Evolutionary conservation across 129 eudicot genomes (phyloP).

Genomic region (Saussurea involucrata): DNA sequence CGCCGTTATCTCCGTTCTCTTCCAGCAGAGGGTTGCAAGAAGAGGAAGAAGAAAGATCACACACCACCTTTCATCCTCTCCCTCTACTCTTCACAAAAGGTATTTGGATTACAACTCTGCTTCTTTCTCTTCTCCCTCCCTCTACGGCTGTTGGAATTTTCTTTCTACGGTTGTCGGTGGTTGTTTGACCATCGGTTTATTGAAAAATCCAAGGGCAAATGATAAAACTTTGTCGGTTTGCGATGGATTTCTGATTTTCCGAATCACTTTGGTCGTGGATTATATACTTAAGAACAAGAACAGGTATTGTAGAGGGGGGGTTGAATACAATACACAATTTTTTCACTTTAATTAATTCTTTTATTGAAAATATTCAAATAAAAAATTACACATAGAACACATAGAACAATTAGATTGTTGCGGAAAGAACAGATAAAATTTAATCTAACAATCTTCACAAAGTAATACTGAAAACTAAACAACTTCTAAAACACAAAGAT

Average conservation of each 20-base stretch:
- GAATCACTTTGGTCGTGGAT: background rate
- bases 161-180: background rate
- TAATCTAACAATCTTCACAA: too few species aligned
- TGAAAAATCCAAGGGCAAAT: background rate
- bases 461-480: too few species aligned
- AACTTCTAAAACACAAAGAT: too few species aligned
- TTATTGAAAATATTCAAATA: too few species aligned
- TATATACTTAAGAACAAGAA: background rate
- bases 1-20: constrained; percentile 30
- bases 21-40: constrained; percentile 24
- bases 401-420: too few species aligned
- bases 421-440: too few species aligned
- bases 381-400: too few species aligned
- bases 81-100: constrained; percentile 24
- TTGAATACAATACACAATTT: too few species aligned
- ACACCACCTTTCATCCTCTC: background rate
- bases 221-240: background rate
- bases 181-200: too few species aligned
- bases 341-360: too few species aligned
- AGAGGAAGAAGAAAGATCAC: constrained; percentile 1
- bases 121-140: background rate
- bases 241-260: background rate
- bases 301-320: too few species aligned
- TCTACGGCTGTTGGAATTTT: background rate
- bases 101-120: background rate